These are phyloP conservation scores for Casaregolazyma suthepensis DNA, from an alignment of 1,139 yeast species.

Conservation along the genomic window DNA sequence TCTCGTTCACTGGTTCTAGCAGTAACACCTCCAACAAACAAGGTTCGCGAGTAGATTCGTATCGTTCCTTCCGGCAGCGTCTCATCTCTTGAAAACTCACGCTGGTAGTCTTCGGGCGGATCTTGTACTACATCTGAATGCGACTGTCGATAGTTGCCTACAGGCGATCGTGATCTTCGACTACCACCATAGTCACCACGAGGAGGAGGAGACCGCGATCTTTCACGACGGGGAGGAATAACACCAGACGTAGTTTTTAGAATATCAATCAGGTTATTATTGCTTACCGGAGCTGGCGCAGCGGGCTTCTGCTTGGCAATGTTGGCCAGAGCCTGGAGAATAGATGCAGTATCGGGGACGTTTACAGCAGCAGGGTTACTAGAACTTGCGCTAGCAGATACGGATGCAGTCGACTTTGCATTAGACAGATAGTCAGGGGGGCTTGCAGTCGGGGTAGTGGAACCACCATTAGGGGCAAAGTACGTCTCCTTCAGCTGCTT, in stretches of 20 bases:
- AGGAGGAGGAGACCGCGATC: conserved; percentile 14
- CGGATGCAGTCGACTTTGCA: conserved; percentile 9
- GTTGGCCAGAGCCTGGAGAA: conserved; percentile 35
- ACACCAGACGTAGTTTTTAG: conserved; percentile 9
- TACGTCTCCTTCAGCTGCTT: conserved; percentile 31
- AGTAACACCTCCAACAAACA: conserved; percentile 92
- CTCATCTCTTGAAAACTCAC: conserved; percentile 62
- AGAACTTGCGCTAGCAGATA: background rate
- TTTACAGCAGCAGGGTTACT: conserved; percentile 12
- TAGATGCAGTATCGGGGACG: conserved; percentile 34
- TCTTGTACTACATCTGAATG: conserved; percentile 30
- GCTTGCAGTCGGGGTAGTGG: conserved; percentile 10
- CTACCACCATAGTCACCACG: conserved; percentile 18
- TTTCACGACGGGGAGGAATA: background rate
- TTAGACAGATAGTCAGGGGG: conserved; percentile 7
- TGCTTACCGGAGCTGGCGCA: conserved; percentile 16
- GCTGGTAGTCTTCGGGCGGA: conserved; percentile 35
- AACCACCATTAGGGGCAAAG: conserved; percentile 6
- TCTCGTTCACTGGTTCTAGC: conserved; percentile 71
- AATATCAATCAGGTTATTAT: conserved; percentile 11
- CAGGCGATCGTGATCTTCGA: conserved; percentile 45
- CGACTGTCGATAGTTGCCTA: background rate
- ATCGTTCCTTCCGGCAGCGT: conserved; percentile 73
- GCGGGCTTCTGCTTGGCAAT: conserved; percentile 32
- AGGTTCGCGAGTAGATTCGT: conserved; percentile 80